Percentiles rank a stretch among this genome's conserved stretches.
Evolutionary conservation across 2,329 filamentous ascomycete genomes (phyloP).

Genomic region (Thermothelomyces thermophilus): DNA sequence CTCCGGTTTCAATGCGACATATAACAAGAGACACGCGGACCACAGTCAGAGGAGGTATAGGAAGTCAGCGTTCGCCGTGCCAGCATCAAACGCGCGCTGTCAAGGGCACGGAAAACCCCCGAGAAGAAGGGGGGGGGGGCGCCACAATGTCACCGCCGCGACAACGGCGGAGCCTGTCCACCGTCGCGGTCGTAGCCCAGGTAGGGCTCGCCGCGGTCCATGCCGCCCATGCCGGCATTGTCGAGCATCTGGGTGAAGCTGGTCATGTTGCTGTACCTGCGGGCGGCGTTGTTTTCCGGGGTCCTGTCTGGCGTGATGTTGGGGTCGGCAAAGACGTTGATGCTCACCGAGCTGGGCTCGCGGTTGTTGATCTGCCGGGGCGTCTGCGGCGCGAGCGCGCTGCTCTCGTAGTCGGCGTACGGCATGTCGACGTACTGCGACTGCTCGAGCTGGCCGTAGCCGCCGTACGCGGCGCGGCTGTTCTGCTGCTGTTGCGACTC

Average conservation of each 20-base stretch:
- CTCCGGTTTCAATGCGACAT: too few species aligned
- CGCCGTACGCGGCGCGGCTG: slow-evolving; percentile 21
- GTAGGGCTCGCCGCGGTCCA: slow-evolving; percentile 37
- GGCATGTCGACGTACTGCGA: slow-evolving; percentile 13
- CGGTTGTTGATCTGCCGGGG: slow-evolving; percentile 34
- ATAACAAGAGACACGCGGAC: too few species aligned
- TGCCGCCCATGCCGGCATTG: slow-evolving; percentile 37
- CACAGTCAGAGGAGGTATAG: too few species aligned
- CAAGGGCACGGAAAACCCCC: background rate
- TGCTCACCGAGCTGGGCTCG: slow-evolving; percentile 43
- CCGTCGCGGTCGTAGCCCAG: slow-evolving; percentile 28
- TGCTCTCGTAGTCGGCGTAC: slow-evolving; percentile 5
- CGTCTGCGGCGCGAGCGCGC: slow-evolving; percentile 21
- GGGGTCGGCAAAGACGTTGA: slow-evolving; percentile 48
- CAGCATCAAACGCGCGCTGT: too few species aligned
- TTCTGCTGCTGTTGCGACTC: slow-evolving; percentile 15
- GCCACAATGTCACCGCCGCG: slow-evolving; percentile 1
- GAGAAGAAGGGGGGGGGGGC: background rate
- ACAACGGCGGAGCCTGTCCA: slow-evolving; percentile 1
- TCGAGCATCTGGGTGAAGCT: slow-evolving; percentile 51
- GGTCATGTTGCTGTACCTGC: slow-evolving; percentile 32
- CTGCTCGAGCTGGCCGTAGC: slow-evolving; percentile 22
- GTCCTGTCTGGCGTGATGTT: slow-evolving; percentile 30
- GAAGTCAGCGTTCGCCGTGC: too few species aligned
- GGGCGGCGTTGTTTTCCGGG: slow-evolving; percentile 14